Conservation (phyloP, 192 early-diverging fungal genomes). For the Irineochytrium annulatum region DNA sequence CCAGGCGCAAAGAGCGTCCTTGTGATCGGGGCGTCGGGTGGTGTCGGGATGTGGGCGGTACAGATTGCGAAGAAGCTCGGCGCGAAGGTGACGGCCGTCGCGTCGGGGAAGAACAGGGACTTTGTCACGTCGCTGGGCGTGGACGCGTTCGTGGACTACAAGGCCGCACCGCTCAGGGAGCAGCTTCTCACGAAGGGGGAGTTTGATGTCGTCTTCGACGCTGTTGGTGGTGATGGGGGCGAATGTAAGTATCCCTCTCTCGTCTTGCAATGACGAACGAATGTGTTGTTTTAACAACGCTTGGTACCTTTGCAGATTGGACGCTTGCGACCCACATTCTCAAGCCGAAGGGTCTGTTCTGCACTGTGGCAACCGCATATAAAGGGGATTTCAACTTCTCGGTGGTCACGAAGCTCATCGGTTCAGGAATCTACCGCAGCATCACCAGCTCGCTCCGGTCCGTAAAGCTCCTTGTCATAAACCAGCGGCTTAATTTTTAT, state of each 20-base stretch:
- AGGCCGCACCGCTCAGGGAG: background rate
- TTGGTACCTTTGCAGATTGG: slow-evolving; percentile 7
- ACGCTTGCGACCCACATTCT: slow-evolving; percentile 12
- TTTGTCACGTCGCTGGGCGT: slow-evolving; percentile 6
- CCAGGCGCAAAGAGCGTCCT: slow-evolving; percentile 25
- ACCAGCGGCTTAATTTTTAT: background rate
- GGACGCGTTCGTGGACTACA: slow-evolving; percentile 18
- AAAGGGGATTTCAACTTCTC: background rate
- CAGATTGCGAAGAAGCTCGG: slow-evolving; percentile 19
- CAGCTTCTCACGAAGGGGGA: slow-evolving; percentile 4
- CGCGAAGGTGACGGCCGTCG: slow-evolving; percentile 10
- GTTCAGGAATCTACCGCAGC: background rate
- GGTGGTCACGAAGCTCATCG: background rate
- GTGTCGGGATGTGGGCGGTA: slow-evolving; percentile 15
- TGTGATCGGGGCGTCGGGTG: slow-evolving; percentile 28
- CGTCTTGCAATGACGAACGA: background rate
- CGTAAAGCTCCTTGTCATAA: background rate
- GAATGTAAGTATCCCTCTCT: background rate
- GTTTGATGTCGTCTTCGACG: slow-evolving; percentile 22
- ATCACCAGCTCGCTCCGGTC: background rate
- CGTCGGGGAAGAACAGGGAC: slow-evolving; percentile 18
- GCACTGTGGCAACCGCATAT: slow-evolving; percentile 9
- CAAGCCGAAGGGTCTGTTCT: slow-evolving; percentile 19
- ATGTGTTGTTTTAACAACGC: background rate
- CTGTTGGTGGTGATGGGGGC: slow-evolving; percentile 22